Evolutionary conservation across 1,284 basidiomycete genomes (phyloP).

Genomic region (Schizopora paradoxa): DNA sequence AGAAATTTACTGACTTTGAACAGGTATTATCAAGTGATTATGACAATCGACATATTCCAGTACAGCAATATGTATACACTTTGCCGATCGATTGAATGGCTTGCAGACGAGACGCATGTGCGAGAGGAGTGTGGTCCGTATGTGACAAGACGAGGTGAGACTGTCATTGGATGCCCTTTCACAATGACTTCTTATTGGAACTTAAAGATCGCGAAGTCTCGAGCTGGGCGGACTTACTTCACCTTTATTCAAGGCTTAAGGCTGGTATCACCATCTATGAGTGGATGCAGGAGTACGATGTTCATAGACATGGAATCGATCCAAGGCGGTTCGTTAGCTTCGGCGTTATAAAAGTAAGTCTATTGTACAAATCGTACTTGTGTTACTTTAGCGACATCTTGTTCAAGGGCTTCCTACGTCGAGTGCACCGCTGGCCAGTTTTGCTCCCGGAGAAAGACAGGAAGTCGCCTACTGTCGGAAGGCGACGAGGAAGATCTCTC

Average conservation of each 20-base stretch:
- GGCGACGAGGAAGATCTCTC: slow-evolving; percentile 42
- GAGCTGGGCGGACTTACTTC: slow-evolving; percentile 81
- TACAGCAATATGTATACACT: slow-evolving; percentile 97
- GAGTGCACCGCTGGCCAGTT: slow-evolving; percentile 91
- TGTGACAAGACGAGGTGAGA: slow-evolving; percentile 68
- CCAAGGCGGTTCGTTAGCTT: slow-evolving; percentile 94
- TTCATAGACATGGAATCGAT: slow-evolving; percentile 77
- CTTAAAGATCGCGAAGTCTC: slow-evolving; percentile 41
- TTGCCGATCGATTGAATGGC: slow-evolving; percentile 77
- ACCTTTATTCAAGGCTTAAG: slow-evolving; percentile 83
- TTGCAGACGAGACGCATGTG: slow-evolving; percentile 79
- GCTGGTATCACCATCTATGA: slow-evolving; percentile 81
- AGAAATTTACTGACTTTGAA: slow-evolving; percentile 1
- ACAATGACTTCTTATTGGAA: slow-evolving; percentile 1
- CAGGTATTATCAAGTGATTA: slow-evolving; percentile 93
- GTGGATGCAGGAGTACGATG: slow-evolving; percentile 82
- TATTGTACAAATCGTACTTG: slow-evolving; percentile 5
- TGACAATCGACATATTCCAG: slow-evolving; percentile 95
- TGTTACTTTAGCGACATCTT: neutral
- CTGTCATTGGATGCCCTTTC: slow-evolving; percentile 11
- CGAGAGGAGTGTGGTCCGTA: slow-evolving; percentile 87
- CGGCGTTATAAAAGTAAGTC: slow-evolving; percentile 89
- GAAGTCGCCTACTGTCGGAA: slow-evolving; percentile 21
- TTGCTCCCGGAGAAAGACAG: slow-evolving; percentile 37
- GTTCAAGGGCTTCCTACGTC: slow-evolving; percentile 80